phyloP scores from a whole-genome alignment of 2,329 filamentous ascomycete species.

The Teratosphaeria destructans region DNA sequence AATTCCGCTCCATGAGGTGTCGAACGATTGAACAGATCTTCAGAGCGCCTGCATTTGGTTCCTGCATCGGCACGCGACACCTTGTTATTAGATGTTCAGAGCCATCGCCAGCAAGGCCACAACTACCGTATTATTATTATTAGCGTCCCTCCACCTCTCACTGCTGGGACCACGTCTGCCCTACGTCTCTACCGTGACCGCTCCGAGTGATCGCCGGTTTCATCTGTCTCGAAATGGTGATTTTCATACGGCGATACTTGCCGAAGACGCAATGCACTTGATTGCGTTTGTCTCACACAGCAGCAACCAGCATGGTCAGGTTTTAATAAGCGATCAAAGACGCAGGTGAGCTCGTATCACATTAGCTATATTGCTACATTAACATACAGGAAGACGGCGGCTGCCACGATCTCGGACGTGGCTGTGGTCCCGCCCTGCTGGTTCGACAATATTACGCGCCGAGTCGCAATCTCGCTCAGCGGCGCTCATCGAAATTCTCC shows the following conservation, averaged over 20 bases:
- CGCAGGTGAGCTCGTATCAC: neutral
- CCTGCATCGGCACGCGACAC: neutral
- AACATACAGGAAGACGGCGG: neutral
- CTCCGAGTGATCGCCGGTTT: neutral
- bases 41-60: neutral
- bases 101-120: neutral
- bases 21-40: neutral
- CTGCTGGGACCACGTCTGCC: neutral
- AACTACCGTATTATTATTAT: neutral
- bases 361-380: neutral
- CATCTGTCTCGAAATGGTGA: neutral
- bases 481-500: neutral
- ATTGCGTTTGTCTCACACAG: no score
- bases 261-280: no score
- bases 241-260: neutral
- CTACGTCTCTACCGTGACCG: neutral
- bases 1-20: neutral
- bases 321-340: neutral
- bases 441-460: neutral
- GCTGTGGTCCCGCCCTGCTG: neutral
- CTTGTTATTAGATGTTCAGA: neutral
- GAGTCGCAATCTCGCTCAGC: neutral
- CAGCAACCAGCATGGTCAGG: no score
- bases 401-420: neutral
- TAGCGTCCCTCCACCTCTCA: neutral